A percentile compares a stretch with the other conserved stretches of the same genome.
Evolutionary conservation across 2,329 filamentous ascomycete species (phyloP).

Genomic region (Monosporascus sp.): DNA sequence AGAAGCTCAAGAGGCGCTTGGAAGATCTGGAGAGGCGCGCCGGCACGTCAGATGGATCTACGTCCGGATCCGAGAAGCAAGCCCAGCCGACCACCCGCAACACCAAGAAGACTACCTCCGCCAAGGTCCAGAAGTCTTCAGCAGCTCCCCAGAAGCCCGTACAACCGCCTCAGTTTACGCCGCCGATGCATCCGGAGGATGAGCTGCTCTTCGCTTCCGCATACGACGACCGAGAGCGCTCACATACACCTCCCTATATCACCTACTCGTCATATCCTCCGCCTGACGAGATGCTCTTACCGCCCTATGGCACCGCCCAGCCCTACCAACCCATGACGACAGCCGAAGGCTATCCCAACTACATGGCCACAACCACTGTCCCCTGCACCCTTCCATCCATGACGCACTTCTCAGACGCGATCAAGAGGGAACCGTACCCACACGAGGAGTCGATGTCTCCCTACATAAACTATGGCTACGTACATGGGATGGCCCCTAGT

Average conservation of each 20-base stretch:
- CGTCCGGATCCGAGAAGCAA: slow-evolving; percentile 34
- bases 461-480: slow-evolving; percentile 63
- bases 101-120: slow-evolving; percentile 39
- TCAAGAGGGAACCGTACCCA: slow-evolving; percentile 60
- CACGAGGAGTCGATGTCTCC: slow-evolving; percentile 57
- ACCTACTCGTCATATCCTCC: slow-evolving; percentile 62
- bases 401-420: slow-evolving; percentile 56
- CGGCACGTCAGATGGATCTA: slow-evolving; percentile 45
- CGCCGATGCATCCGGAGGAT: slow-evolving; percentile 56
- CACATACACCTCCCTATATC: slow-evolving; percentile 66
- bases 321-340: slow-evolving; percentile 48
- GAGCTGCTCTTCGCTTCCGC: slow-evolving; percentile 58
- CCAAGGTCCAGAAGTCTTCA: slow-evolving; percentile 38
- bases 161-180: slow-evolving; percentile 52
- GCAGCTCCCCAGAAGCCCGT: slow-evolving; percentile 31
- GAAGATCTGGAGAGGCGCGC: slow-evolving; percentile 80
- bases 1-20: slow-evolving; percentile 86
- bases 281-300: slow-evolving; percentile 58
- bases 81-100: slow-evolving; percentile 26
- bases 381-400: slow-evolving; percentile 60
- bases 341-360: slow-evolving; percentile 49
- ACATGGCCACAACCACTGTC: slow-evolving; percentile 45
- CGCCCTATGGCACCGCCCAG: slow-evolving; percentile 51
- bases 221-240: slow-evolving; percentile 63
- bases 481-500: slow-evolving; percentile 53